Evolutionary conservation across 2,329 filamentous ascomycete genomes (phyloP).

Genomic region (Nannizziopsis arthrosporioides): DNA sequence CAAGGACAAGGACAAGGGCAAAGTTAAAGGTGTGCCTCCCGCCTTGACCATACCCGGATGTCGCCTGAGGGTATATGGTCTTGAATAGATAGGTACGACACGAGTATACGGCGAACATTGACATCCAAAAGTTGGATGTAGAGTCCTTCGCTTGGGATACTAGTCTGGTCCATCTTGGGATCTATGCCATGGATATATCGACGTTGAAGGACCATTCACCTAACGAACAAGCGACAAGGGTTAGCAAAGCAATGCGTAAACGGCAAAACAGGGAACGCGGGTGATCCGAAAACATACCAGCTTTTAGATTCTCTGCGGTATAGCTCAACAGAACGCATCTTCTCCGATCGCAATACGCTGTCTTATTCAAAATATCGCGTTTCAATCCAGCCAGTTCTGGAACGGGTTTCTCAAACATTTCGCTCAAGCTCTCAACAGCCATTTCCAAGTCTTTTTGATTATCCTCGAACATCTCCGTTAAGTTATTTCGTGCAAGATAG

Average conservation of each 20-base stretch:
- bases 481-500: slow-evolving; percentile 89
- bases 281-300: slow-evolving; percentile 48
- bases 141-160: neutral
- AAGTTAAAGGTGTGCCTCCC: too few relatives aligned
- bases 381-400: slow-evolving; percentile 73
- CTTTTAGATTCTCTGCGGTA: slow-evolving; percentile 81
- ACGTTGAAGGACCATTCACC: slow-evolving; percentile 39
- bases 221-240: slow-evolving; percentile 14
- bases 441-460: slow-evolving; percentile 97
- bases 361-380: slow-evolving; percentile 98
- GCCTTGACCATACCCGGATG: too few relatives aligned
- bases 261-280: neutral
- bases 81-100: neutral
- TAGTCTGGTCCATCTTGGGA: neutral
- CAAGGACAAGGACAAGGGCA: too few relatives aligned
- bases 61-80: neutral
- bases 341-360: slow-evolving; percentile 87
- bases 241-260: neutral
- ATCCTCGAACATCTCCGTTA: slow-evolving; percentile 95
- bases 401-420: slow-evolving; percentile 99
- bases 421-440: slow-evolving; percentile 91
- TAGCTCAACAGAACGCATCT: slow-evolving; percentile 81
- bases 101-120: neutral
- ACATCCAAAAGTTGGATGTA: too few relatives aligned
- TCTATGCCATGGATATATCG: slow-evolving; percentile 17